Conservation (phyloP, 192 early-diverging fungal genomes). For the Coemansia asiatica region DNA sequence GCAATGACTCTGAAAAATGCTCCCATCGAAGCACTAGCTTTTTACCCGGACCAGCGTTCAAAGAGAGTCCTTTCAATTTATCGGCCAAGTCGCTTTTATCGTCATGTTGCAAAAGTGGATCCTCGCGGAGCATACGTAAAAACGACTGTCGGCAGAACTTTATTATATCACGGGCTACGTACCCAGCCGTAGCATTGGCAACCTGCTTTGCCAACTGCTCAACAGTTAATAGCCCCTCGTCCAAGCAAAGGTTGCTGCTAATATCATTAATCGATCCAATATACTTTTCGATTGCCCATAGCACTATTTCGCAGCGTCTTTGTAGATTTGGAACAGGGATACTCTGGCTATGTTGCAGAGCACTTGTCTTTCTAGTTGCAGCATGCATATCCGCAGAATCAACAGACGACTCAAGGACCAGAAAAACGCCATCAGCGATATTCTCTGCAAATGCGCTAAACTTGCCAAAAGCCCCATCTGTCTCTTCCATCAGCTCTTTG, state of each 20-base stretch:
- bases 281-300: neutral
- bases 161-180: constrained; percentile 46
- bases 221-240: neutral
- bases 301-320: constrained; percentile 29
- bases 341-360: constrained; percentile 21
- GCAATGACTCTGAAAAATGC: constrained; percentile 50
- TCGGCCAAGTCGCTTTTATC: constrained; percentile 1
- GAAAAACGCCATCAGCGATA: constrained; percentile 25
- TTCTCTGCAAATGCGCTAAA: constrained; percentile 27
- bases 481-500: constrained; percentile 20
- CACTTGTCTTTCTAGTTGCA: constrained; percentile 15
- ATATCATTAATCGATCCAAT: neutral
- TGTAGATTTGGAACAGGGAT: constrained; percentile 21
- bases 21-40: constrained; percentile 13
- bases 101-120: neutral
- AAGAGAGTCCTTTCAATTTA: constrained; percentile 10
- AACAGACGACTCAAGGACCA: constrained; percentile 36
- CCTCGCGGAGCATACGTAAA: constrained; percentile 23
- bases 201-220: constrained; percentile 15
- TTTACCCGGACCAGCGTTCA: neutral
- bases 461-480: constrained; percentile 6
- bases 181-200: constrained; percentile 45
- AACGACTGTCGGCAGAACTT: constrained; percentile 38
- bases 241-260: neutral
- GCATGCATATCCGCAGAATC: constrained; percentile 24